A percentile compares a stretch with the other conserved stretches of the same genome.
Evolutionary conservation across 331 rosid species (phyloP).

Genomic region (Erythrophleum ivorense): DNA sequence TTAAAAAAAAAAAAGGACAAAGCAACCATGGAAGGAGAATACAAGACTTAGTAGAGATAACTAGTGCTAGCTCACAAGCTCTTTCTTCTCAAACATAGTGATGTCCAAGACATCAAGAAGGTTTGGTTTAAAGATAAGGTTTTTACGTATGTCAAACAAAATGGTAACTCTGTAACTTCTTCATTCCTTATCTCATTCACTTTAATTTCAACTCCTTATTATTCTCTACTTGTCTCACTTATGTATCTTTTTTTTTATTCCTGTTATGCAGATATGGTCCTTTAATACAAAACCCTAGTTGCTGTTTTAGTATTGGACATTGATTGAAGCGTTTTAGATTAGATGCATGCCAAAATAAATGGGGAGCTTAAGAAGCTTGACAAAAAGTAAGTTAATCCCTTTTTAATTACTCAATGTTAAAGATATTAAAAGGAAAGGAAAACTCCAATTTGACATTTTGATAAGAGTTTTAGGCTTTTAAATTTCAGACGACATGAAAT

Average conservation of each 20-base stretch:
- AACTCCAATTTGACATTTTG: not conserved
- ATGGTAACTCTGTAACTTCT: constrained; percentile 53
- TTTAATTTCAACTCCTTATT: not conserved
- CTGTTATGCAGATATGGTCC: constrained; percentile 69
- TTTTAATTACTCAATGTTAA: not conserved
- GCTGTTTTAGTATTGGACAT: constrained; percentile 66
- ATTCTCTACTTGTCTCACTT: not conserved
- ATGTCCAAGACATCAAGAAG: constrained; percentile 91
- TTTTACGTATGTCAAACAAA: constrained; percentile 65
- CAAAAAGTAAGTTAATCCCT: constrained; percentile 75
- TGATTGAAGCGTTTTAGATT: constrained; percentile 74
- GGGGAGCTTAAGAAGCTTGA: constrained; percentile 85
- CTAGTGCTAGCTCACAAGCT: constrained; percentile 85
- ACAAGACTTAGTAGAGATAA: constrained; percentile 82
- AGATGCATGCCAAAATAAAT: constrained; percentile 77
- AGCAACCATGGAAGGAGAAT: constrained; percentile 75
- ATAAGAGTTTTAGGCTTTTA: not conserved
- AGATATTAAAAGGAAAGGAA: not conserved
- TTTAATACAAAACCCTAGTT: constrained; percentile 80
- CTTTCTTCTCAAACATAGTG: constrained; percentile 80
- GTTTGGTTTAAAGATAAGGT: constrained; percentile 84
- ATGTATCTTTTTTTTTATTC: not conserved
- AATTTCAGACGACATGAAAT: not conserved
- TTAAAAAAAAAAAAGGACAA: not conserved
- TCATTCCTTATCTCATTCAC: not conserved